Evolutionary conservation across 2,329 filamentous ascomycete species (phyloP), one percentile per base, ranked within the genome.

Genomic region (Alternaria longipes): DNA sequence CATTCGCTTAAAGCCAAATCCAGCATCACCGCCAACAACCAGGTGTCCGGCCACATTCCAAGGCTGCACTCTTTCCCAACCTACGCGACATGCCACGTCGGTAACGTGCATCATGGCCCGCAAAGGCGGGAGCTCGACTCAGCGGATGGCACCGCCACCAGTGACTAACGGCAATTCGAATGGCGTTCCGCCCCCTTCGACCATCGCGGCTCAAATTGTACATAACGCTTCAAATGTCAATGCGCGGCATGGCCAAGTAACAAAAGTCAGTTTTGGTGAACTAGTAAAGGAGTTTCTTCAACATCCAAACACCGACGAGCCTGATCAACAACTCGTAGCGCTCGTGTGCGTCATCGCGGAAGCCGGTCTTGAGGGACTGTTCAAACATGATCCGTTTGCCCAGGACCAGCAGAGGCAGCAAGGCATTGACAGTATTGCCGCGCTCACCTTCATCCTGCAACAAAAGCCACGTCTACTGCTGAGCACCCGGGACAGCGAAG

Each of bases 121-220:
- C 70, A 80, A 74, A 78, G 71, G 75, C 73, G 70, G 74, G 70
- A 60, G 65, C 54, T 68, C 74, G 47, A 72, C 68, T 34, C 75
- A 77, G 55, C 71, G 72, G 56, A 72, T 65, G 60, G 65, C 64
- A 41, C 66, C 65, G 41, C 72, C 67, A 18, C 59, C 63, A 36
- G 49, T 54, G 38, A 56, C 61, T 36, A 75, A 71, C 61, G 73
- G 67, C 42, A 45, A 62, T 45, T 20, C 58, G 2, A 72, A 69
- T 34, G 66, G 62, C 28, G 55, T 64, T 40, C 74, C 74, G 28
- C 82, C 82, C 40, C 91, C 93, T 12, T 97, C 94, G 16, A 96
- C 93, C 9, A 85, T 97, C 72, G 93, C 94, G 54, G 92, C 92
- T 12, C 92, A 96, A 78, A 89, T 97, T 59, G 92, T 95, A 65